Base-by-base conservation (phyloP, 2,329 filamentous ascomycete species). In the Tothia fuscella region DNA sequence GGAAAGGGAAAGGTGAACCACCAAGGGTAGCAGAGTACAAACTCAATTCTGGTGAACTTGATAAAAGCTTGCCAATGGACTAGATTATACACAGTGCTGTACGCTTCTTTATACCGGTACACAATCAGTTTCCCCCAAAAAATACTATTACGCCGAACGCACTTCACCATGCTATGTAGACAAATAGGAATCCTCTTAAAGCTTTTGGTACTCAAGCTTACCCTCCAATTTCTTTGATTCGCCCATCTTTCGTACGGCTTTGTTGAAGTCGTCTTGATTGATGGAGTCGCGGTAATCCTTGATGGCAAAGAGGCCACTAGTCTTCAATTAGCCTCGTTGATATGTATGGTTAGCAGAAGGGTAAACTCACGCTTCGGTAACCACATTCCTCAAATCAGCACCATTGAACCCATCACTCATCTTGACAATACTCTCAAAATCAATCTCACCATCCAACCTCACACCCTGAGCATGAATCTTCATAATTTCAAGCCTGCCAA, bases 191-290 rank as follows among this genome's bases (percentile, higher is more conserved):
- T 26, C 34, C 6, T 7, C 21, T 31, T 80, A 94, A 66, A 94
- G 70, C 68, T 94, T 94, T 75, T 93, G 82, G 67, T 95, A 96
- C 64, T 96, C 89, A 38, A 96, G 72, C 70, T 96, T 96, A 64
- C 91, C 89, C 65, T 98, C 91, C 54, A 98, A 67, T 68, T 98
- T 98, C 84, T 98, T 98, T 47, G 85, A 74, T 65, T 98, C 91
- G 13, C 84, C 87, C 51, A 98, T 82, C 76, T 98, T 98, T 51
- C 91, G 80, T 42, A 98, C 91, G 3, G 91, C 91, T 68, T 95
- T 95, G 71, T 95, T 98, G 78, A 96, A 95, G 59, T 98, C 91
- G 56, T 98, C 91, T 62, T 98, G 91, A 66, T 84, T 96, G 64
- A 98, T 84, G 10, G 87, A 78, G 55, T 98, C 91, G 47, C 93